Base-by-base conservation (phyloP, 2,329 filamentous ascomycete genomes). In the Aspergillus aculeatinus region DNA sequence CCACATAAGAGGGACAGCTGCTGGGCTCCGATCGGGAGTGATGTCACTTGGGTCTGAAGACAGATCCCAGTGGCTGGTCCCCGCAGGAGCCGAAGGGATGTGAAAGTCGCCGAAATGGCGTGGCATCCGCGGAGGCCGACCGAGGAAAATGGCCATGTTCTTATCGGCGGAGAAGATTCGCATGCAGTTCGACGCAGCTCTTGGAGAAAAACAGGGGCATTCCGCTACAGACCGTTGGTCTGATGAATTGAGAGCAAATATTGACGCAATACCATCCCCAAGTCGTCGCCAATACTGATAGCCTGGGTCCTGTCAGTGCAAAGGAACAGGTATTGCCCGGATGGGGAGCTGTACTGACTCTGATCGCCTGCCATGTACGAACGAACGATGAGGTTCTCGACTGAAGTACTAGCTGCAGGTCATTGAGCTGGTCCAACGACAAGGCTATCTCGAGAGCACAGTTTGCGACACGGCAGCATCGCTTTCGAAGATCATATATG, bases 221-320 rank as follows among this genome's bases (percentile, higher is more conserved):
- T 61, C 0, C 65, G 54, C 27, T 66, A 66, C 4, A 63, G 63
- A 57, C 77, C 72, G 6, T 75, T 63, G 19, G 76, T 70, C 44
- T 82, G 74, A 56, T 82, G 80, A 79, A 2, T 80, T 80, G 3
- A 82, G 70, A 3, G 79, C 79, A 56, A 77, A 80, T 1, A 80
- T 70, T 1, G 79, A 80, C n/a, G 74, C 76, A 11, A 76, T 76
- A 1, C 81, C 74, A 56, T 82, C 80, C n/a, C 79, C 80, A 2
- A 82, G 69, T 54, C 73, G 76, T 19, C 78, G 72, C 79, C 80
- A 82, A 2, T 78, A 77, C 49, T 75, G 71, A 50, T 79, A 81
- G 62, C 78, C 79, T 80, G 48, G 48, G 55, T 21, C 23, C 21
- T 14, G 35, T 63, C 14, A 55, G 48, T 16, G 42, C 3, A 7